Base-by-base conservation (phyloP, 768 basidiomycete species). In the Auricularia sp. region DNA sequence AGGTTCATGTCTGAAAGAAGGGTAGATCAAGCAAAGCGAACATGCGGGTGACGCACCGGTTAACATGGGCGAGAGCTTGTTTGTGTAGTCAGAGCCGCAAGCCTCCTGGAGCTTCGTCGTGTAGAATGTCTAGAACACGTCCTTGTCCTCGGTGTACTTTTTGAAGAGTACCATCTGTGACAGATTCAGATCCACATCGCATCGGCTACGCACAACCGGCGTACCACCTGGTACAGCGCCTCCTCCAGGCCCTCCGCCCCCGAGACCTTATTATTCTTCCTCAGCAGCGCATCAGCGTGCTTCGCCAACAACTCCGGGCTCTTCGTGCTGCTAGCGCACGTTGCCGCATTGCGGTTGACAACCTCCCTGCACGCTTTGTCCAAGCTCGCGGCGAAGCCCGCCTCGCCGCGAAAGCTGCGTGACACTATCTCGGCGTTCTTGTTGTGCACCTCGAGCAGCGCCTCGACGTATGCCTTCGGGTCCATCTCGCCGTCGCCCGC, bases 91-190 rank as follows among this genome's bases (percentile, higher is more conserved):
- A 77, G 93, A 94, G 64, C 96, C 96, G 71, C 92, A 97, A 10
- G 90, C 90, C 71, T 95, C 94, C 80, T 96, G 98, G 70, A 99
- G 76, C 76, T 97, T 98, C 68, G 92, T 96, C 14, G 89, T 90
- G 78, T 99, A 98, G 82, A 96, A 98, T n/a, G 90, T 90, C 73
- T 96, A 94, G 86, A 98, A 99, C 11, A 98, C 92, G 69, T 99
- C 96, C 79, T 97, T 97, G 81, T 98, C 95, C 73, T 95, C 93
- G 70, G 98, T 89, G 76, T 96, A 98, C 74, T 94, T 29, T 29
- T 29, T 94, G 89, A 99, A 97, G 61, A 98, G 78, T 13, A 92
- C 82, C 94, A 98, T 97, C 96, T 98, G 72, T 1, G 67, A 62
- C 47, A 14, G 13, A 54, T 0, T 66, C 64, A 29, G 29, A 45